These are phyloP conservation scores for Pulicaria dysenterica DNA, from an alignment of 129 eudicot genomes.

Conservation along the genomic window DNA sequence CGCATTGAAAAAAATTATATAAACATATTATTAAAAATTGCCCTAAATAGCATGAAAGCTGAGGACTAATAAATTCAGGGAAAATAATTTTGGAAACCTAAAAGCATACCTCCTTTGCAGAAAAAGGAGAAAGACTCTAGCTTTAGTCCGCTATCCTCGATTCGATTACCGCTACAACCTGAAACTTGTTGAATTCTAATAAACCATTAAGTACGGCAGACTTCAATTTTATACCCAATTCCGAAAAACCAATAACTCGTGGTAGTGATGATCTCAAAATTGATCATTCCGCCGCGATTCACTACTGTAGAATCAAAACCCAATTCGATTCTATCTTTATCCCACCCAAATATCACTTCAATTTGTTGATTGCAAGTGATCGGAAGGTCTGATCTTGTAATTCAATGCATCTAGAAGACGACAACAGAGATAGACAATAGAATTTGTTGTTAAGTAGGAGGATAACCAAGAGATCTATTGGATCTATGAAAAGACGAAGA, in stretches of 20 bases:
- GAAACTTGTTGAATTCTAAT: background rate
- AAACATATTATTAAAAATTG: slow-evolving; percentile 15
- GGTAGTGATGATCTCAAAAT: slow-evolving; percentile 12
- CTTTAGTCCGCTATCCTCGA: slow-evolving; percentile 26
- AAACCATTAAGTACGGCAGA: slow-evolving; percentile 13
- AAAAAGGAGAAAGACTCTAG: slow-evolving; percentile 9
- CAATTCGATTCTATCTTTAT: slow-evolving; percentile 25
- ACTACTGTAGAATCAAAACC: slow-evolving; percentile 1
- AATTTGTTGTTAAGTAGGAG: background rate
- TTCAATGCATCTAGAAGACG: slow-evolving; percentile 8
- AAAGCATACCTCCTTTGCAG: slow-evolving; percentile 36
- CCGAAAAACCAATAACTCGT: slow-evolving; percentile 14
- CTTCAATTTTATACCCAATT: slow-evolving; percentile 36
- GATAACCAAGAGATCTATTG: slow-evolving; percentile 13
- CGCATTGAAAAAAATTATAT: background rate
- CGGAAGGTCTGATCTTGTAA: slow-evolving; percentile 32
- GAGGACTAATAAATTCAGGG: slow-evolving; percentile 14
- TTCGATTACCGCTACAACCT: background rate
- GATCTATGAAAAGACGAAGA: slow-evolving; percentile 31
- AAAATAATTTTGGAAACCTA: slow-evolving; percentile 4
- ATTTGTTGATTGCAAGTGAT: slow-evolving; percentile 23
- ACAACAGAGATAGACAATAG: slow-evolving; percentile 13
- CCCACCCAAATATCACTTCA: slow-evolving; percentile 10
- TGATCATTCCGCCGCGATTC: slow-evolving; percentile 4
- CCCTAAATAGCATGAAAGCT: slow-evolving; percentile 30